phyloP scores from a whole-genome alignment of 768 basidiomycete genomes.

The Phanerochaete carnosa region DNA sequence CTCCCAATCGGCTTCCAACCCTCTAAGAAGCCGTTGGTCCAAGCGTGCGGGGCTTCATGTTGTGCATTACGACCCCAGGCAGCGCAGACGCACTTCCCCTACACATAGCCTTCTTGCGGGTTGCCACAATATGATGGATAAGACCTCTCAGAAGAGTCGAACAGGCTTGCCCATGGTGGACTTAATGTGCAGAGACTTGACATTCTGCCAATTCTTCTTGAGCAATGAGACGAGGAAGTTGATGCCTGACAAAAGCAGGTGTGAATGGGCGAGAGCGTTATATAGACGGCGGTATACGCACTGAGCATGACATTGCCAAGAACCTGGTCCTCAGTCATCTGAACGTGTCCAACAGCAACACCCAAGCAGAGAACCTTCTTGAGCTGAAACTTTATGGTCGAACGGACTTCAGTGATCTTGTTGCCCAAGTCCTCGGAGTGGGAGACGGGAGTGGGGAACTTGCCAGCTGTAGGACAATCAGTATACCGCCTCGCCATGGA shows the following conservation, averaged over 20 bases:
- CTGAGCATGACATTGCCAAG: slow-evolving; percentile 97
- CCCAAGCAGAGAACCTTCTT: slow-evolving; percentile 99
- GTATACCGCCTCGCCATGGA: neutral
- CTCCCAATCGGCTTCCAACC: slow-evolving; percentile 85
- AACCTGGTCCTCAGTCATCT: slow-evolving; percentile 98
- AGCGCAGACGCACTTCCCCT: slow-evolving; percentile 3
- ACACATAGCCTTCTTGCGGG: neutral
- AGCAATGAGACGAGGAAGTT: slow-evolving; percentile 99
- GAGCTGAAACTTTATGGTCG: slow-evolving; percentile 99
- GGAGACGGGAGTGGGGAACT: slow-evolving; percentile 97
- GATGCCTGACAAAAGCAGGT: slow-evolving; percentile 60
- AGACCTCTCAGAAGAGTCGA: slow-evolving; percentile 73
- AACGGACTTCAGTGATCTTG: slow-evolving; percentile 94
- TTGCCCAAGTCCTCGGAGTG: slow-evolving; percentile 85
- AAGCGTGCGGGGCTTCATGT: slow-evolving; percentile 99
- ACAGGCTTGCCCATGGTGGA: slow-evolving; percentile 98
- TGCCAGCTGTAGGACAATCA: slow-evolving; percentile 64
- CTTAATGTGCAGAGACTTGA: slow-evolving; percentile 98
- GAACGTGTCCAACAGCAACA: slow-evolving; percentile 96
- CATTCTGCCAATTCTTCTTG: slow-evolving; percentile 99
- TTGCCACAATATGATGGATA: neutral
- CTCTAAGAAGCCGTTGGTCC: slow-evolving; percentile 76
- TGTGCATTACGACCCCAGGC: slow-evolving; percentile 63
- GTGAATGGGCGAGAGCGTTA: neutral
- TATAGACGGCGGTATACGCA: slow-evolving; percentile 35